Base-by-base conservation (phyloP, 192 early-diverging fungal genomes). In the Backusella parvicylindrica region DNA sequence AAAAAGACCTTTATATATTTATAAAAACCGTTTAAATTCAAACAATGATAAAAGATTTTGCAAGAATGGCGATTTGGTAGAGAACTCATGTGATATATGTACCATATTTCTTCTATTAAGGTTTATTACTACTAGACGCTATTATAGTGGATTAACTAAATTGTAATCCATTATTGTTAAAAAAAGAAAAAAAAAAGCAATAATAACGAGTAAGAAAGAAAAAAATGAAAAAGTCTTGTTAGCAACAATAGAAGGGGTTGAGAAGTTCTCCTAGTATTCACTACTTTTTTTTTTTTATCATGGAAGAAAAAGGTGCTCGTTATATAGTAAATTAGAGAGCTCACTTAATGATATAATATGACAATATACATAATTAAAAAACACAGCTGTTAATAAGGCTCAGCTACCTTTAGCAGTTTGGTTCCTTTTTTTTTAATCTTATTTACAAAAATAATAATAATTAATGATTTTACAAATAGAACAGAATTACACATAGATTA, bases 401-500 rank as follows among this genome's bases (percentile, higher is more conserved):
- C 11, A 60, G 11, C 53, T 60, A 2, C 21, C 53, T 60, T 60
- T 23, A 28, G 23, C 12, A 23, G 53, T 60, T 60, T 60, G 21
- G 23, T 26, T 28, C 12, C 26, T 26, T 21, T 26, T 60, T 26
- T 60, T 60, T 26, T 23, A 56, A 60, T 28, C 9, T 60, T 60
- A 60, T 60, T 60, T 60, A 60, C 53, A 60, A 12, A 60, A 43
- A 43, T 5, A 60, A 56, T 56, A 56, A 28, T 60, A 60, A 60
- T 60, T 60, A 60, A 60, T 60, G 53, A 60, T 60, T 60, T 28
- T 60, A 60, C 53, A 60, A 60, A 23, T 28, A 60, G 53, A 60
- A 28, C 21, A 60, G 11, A 60, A n/a, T 28, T 60, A 60, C 28
- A 60, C 53, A 60, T 60, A 60, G 26, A 60, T 60, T 60, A 60